These are phyloP conservation scores for Lachancea kluyveri DNA, from an alignment of 805 yeast species.

Conservation along the genomic window DNA sequence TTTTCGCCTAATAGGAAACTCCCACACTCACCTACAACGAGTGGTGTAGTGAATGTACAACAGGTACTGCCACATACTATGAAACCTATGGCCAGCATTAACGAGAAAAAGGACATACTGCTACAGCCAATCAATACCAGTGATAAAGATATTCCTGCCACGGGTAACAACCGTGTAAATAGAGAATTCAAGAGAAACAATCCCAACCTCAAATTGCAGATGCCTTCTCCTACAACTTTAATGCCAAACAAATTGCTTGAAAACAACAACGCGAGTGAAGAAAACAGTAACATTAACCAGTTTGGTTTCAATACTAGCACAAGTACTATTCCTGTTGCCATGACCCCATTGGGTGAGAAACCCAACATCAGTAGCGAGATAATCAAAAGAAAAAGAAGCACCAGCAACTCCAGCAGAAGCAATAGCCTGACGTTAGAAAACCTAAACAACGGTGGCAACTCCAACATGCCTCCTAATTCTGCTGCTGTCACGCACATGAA, in stretches of 20 bases:
- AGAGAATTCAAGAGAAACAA: conserved; percentile 38
- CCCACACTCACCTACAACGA: conserved; percentile 3
- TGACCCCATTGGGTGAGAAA: conserved; percentile 77
- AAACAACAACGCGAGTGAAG: conserved; percentile 10
- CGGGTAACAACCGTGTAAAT: conserved; percentile 23
- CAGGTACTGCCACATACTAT: conserved; percentile 34
- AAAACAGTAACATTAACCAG: conserved; percentile 45
- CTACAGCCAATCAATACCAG: conserved; percentile 30
- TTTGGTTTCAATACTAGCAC: conserved; percentile 57
- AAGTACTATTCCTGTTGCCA: conserved; percentile 50
- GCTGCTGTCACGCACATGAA: conserved; percentile 11
- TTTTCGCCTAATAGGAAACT: conserved; percentile 3
- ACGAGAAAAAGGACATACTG: conserved; percentile 21
- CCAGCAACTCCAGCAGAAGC: conserved; percentile 5
- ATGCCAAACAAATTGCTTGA: conserved; percentile 25
- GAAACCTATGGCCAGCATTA: conserved; percentile 23
- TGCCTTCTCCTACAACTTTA: conserved; percentile 64
- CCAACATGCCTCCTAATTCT: conserved; percentile 5
- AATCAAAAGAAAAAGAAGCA: conserved; percentile 9
- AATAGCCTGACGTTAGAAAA: conserved; percentile 8
- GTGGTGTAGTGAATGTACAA: conserved; percentile 2
- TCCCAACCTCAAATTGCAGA: conserved; percentile 58
- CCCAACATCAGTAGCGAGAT: conserved; percentile 17
- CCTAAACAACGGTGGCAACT: background rate
- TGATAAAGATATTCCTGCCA: conserved; percentile 9